Evolutionary conservation across 2,329 filamentous ascomycete species (phyloP), one percentile per base, ranked within the genome.

Genomic region (Neofusicoccum ribis): DNA sequence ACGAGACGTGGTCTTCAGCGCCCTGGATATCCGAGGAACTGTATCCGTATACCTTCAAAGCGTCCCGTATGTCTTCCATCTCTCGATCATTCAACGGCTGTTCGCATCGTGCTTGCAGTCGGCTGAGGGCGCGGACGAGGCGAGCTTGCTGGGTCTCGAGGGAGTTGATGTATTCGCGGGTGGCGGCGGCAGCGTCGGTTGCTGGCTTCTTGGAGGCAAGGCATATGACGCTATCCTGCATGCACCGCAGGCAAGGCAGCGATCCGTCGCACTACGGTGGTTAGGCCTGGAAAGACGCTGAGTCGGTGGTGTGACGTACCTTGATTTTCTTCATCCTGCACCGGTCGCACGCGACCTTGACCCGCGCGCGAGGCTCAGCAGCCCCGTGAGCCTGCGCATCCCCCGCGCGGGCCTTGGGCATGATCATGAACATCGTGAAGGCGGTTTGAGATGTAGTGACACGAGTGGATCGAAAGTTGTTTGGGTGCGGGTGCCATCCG

Each of bases 261-360:
- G 27, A 31, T 5, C 52, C 52, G 39, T 58, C 52, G 52, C 52
- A 58, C 52, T 58, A 20, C 37, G 52, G 43, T 58, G 43, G 39
- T 23, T 5, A 17, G 23, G 11, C 3, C 5, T 17, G 34, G 34
- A 14, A 12, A 6, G 52, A n/a, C 11, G 23, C 27, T 31, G 23
- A 34, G 39, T 5, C 17, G 15, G 14, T 4, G 31, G 31, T 17
- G 15, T 31, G 50, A 39, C 52, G 14, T 2, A n/a, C 52, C 52
- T 58, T 58, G 37, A 58, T 58, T 37, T 44, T 58, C 52, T 58
- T 58, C 11, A 43, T 2, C 8, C 50, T 14, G 31, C 50, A 52
- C 2, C 50, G 50, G 34, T 52, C 50, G 50, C 50, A 52, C 15
- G 50, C 50, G 14, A 17, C 50, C n/a, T 52, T 52, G 14, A 52